Evolutionary conservation across 495 filamentous ascomycete species (phyloP), one percentile per base, ranked within the genome.

Genomic region (Neurospora sp.): DNA sequence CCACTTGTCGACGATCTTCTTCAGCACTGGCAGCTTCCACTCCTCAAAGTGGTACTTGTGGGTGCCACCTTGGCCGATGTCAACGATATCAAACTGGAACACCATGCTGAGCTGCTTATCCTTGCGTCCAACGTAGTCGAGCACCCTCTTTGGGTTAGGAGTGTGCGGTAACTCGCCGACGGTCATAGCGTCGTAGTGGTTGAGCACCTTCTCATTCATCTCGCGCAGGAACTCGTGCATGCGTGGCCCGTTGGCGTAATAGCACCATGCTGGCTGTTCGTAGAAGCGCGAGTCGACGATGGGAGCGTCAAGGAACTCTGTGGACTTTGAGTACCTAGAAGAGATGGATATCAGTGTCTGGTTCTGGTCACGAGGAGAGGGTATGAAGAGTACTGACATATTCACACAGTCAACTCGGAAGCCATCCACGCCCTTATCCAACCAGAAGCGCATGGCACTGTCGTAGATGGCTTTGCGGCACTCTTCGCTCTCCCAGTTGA

Each of bases 151-250:
- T 8, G 80, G 78, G 72, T 89, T 84, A 3, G 87, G 86, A 14
- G 89, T 87, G 76, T 88, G 88, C 0, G 90, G 90, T 77, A 92
- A 87, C 79, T 94, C 91, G 10, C 91, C 91, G 0, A 93, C 90
- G 1, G 88, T 91, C 74, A 93, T 86, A 2, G 88, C 84, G 75
- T 92, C 87, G 74, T 92, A 92, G 61, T 89, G 81, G 59, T 85
- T 85, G n/a, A 93, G 83, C n/a, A 91, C 89, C 72, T 87, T 79
- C 3, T 74, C 65, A 20, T 88, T 85, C 74, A 93, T 83, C 61
- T 86, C 90, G 37, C 86, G 82, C 10, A 92, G 79, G 70, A 87
- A 91, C 74, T 93, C 90, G 76, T 92, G 89, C 70, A 91, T 82
- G 42, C 87, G 80, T 0, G 91, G 90, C 3, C 91, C 90, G 76